Percentiles rank a stretch among this genome's conserved stretches.
These are phyloP conservation scores for Amanita molliuscula DNA, from an alignment of 768 basidiomycete genomes.

Conservation along the genomic window DNA sequence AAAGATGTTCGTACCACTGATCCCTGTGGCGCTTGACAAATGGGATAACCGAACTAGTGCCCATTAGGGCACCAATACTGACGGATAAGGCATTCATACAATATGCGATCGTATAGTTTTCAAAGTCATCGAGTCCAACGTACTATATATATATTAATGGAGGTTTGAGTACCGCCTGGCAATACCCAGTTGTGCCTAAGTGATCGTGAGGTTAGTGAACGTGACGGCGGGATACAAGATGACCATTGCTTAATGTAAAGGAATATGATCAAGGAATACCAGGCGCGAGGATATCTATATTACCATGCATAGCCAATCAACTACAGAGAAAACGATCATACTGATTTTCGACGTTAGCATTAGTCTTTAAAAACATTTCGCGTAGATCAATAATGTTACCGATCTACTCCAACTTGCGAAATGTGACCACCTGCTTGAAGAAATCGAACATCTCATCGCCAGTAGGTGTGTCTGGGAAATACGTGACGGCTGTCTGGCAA, in stretches of 20 bases:
- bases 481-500: conserved; percentile 69
- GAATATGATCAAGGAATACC: conserved; percentile 86
- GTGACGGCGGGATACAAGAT: neutral
- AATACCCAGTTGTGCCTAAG: conserved; percentile 42
- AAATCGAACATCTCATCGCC: conserved; percentile 73
- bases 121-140: conserved; percentile 88
- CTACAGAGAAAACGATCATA: conserved; percentile 17
- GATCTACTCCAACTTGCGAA: conserved; percentile 49
- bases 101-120: conserved; percentile 73
- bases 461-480: conserved; percentile 60
- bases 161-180: neutral
- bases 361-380: conserved; percentile 2
- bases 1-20: conserved; percentile 43
- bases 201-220: neutral
- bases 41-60: conserved; percentile 74
- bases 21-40: conserved; percentile 79
- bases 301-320: conserved; percentile 8
- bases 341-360: conserved; percentile 18
- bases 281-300: conserved; percentile 57
- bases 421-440: conserved; percentile 78
- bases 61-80: conserved; percentile 71
- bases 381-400: conserved; percentile 61
- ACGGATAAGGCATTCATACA: conserved; percentile 78
- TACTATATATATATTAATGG: conserved; percentile 34
- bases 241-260: conserved; percentile 52